Evolutionary conservation across 176 grass and related monocot species (phyloP), one percentile per base, ranked within the genome.

Genomic region (Stipa capillata): DNA sequence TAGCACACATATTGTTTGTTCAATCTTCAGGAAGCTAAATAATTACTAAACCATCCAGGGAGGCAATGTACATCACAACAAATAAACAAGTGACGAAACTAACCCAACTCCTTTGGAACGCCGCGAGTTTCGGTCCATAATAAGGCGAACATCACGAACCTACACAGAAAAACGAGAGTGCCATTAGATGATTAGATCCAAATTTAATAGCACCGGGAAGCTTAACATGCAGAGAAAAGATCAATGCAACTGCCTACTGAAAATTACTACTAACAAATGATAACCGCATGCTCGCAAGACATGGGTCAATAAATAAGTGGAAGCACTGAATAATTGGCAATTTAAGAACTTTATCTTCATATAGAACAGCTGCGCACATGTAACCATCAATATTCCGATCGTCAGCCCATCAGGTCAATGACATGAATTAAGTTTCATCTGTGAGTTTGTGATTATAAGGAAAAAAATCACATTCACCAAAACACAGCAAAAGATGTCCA

Each of bases 61-160:
- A 16, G 13, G 8, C 20, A 45, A 69, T 60, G 32, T 58, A 78
- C 18, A 65, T 73, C 52, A 79, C 49, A 32, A 34, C 2, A 64
- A 48, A 48, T 11, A 74, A 88, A 62, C 35, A 68, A 68, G 55
- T 50, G 73, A 0, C 4, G 4, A 59, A 72, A 33, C 96, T 85
- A 79, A 99, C 96, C 96, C 96, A 73, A 99, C 96, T 80, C 96
- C 96, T 94, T 95, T 99, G 31, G 96, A 99, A 56, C 96, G 96
- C 17, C 96, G 83, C 25, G 96, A 95, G 66, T 93, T 99, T 63
- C 96, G 85, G 61, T 99, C 96, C 96, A 99, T 99, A 37, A 99
- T 99, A 51, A 99, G 88, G 63, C 96, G 90, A 65, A 99, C 96
- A 91, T 99, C 96, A 55, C 96, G 92, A 41, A 99, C 96, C 96